Evolutionary conservation across 2,329 filamentous ascomycete genomes (phyloP), one percentile per base, ranked within the genome.

Genomic region (Sporothrix dimorphospora): DNA sequence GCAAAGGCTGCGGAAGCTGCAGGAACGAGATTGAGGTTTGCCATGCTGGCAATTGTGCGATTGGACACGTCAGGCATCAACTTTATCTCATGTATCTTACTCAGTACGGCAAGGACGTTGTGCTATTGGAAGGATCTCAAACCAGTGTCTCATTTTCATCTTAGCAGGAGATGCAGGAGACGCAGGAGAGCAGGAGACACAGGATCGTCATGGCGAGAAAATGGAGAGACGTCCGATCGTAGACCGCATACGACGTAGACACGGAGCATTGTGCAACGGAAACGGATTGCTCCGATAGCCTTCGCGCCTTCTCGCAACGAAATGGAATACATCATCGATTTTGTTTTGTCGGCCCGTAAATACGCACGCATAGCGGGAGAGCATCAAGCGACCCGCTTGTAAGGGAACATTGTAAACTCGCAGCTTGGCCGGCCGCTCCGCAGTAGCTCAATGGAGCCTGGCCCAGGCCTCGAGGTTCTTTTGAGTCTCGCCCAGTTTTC

Each of bases 391-490:
- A 61, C 57, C 57, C 57, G 57, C 57, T 19, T 42, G 34, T 34
- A 61, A 61, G 57, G 57, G 34, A 45, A 27, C 38, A 42, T 65
- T 40, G 53, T 57, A 57, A 57, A 42, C 40, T 34, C 14, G 24
- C 9, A 30, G 19, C 49, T 53, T 38, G 30, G n/a, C 49, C 47
- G 66, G 47, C 47, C 66, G 49, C 66, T 69, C 66, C 66, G 66
- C 21, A 55, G 66, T 69, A 69, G 66, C 49, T 42, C n/a, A 51
- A 67, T 67, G 65, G 65, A 27, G 45, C 40, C 27, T 30, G 12
- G 24, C 3, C 53, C 24, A 16, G 59, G 21, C 61, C 65, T 14
- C 6, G 19, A 24, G 65, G 65, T 42, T 27, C 30, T 55, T 68
- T 55, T 42, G 45, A 4, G 16, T 30, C 14, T 7, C 24, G 16